Percentiles rank a stretch among this genome's conserved stretches.
Conservation (phyloP, 2,329 filamentous ascomycete species). For the Byssoonygena ceratinophila region DNA sequence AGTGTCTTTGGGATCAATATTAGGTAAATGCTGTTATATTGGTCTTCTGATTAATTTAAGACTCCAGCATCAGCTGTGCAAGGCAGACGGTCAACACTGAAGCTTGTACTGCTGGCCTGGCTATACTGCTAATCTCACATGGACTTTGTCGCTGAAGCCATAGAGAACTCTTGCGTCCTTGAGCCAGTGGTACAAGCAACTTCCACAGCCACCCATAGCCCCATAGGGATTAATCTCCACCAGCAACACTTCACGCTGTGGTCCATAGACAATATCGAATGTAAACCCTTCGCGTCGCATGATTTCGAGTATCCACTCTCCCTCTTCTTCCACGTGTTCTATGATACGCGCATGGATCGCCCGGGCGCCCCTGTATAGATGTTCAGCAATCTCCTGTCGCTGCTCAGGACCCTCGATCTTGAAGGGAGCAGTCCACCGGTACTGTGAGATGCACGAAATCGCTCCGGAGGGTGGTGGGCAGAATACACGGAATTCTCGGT, state of each 20-base stretch:
- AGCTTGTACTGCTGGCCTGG: background rate
- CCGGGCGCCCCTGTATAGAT: constrained; percentile 19
- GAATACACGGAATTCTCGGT: constrained; percentile 37
- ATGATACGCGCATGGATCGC: constrained; percentile 24
- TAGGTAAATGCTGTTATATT: too few species aligned
- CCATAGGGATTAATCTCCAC: constrained; percentile 42
- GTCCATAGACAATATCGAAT: constrained; percentile 37
- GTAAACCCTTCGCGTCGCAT: constrained; percentile 31
- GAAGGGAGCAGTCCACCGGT: constrained; percentile 34
- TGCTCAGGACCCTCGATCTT: constrained; percentile 5
- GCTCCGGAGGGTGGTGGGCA: constrained; percentile 28
- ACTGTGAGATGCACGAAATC: constrained; percentile 36
- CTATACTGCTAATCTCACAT: background rate
- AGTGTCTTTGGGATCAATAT: too few species aligned
- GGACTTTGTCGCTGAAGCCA: constrained; percentile 21
- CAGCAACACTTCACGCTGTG: constrained; percentile 24
- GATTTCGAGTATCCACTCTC: constrained; percentile 24
- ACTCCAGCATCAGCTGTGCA: too few species aligned
- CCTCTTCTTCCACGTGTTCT: constrained; percentile 17
- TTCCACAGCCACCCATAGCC: constrained; percentile 36
- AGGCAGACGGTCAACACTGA: background rate
- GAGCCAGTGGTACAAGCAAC: constrained; percentile 41
- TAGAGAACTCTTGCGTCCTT: constrained; percentile 32
- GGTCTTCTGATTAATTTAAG: too few species aligned
- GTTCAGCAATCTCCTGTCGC: constrained; percentile 13